These are phyloP conservation scores for Durusdinium trenchii DNA, from an alignment of 73 alveolate genomes.

Conservation along the genomic window DNA sequence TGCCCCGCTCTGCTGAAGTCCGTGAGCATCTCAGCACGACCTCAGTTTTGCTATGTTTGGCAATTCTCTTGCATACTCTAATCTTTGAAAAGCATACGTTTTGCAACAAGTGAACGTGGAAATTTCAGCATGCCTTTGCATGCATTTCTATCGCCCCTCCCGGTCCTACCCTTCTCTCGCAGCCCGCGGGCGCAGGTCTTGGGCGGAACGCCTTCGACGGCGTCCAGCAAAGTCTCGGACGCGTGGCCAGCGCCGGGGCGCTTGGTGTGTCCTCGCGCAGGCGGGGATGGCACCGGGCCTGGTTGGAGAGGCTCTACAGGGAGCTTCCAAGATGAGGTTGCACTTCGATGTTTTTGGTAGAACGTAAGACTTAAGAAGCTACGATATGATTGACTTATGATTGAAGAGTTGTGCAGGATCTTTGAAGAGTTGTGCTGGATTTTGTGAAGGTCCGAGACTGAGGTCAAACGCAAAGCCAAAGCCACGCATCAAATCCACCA, in stretches of 20 bases:
- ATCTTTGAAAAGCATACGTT: neutral
- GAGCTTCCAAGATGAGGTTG: neutral
- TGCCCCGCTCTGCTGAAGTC: constrained; percentile 52
- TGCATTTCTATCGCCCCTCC: neutral
- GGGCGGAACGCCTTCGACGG: constrained; percentile 45
- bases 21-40: neutral
- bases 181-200: too few species aligned
- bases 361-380: neutral
- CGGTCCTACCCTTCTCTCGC: too few species aligned
- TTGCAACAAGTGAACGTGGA: too few species aligned
- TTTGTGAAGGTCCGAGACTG: too few species aligned
- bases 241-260: constrained; percentile 67
- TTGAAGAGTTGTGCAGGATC: too few species aligned
- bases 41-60: neutral
- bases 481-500: neutral
- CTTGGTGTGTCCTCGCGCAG: constrained; percentile 46
- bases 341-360: neutral
- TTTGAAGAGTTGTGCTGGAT: too few species aligned
- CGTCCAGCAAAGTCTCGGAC: constrained; percentile 33
- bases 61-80: neutral
- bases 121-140: neutral
- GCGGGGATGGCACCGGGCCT: too few species aligned
- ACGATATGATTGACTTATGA: neutral
- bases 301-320: neutral
- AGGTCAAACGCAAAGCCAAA: too few species aligned